These are phyloP conservation scores for Yamadazyma songkhlaensis DNA, from an alignment of 1,139 yeast species.

Conservation along the genomic window DNA sequence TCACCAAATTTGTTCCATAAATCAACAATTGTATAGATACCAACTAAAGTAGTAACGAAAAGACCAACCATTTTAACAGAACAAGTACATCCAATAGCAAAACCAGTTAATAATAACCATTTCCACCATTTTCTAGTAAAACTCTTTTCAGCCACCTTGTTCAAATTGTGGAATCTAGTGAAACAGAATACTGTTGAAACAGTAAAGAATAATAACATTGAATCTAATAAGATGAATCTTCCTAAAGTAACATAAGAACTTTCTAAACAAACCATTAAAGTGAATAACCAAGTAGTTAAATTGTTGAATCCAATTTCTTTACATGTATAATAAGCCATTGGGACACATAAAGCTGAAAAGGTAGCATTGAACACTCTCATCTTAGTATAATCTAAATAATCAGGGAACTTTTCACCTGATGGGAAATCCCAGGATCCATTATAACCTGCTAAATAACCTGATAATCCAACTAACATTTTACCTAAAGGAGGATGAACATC, in stretches of 20 bases:
- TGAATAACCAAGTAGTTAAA: constrained; percentile 50
- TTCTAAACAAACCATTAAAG: constrained; percentile 63
- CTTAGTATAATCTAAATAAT: constrained; percentile 46
- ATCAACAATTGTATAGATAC: constrained; percentile 72
- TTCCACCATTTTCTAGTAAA: constrained; percentile 91
- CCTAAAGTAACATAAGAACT: constrained; percentile 63
- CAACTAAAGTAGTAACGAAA: constrained; percentile 70
- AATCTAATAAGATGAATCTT: constrained; percentile 70
- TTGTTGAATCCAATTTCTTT: constrained; percentile 44
- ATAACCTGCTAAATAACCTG: constrained; percentile 81
- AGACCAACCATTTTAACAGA: constrained; percentile 88
- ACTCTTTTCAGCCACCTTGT: constrained; percentile 41
- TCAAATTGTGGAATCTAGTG: constrained; percentile 74
- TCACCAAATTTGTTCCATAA: constrained; percentile 70
- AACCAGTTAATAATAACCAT: constrained; percentile 80
- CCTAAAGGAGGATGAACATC: constrained; percentile 99
- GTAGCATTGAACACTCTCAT: constrained; percentile 69
- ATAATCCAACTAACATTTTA: constrained; percentile 92
- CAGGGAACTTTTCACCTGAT: constrained; percentile 59
- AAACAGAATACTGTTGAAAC: constrained; percentile 78
- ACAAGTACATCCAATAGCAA: constrained; percentile 71
- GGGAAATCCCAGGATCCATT: constrained; percentile 65
- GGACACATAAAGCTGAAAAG: constrained; percentile 62
- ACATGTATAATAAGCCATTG: constrained; percentile 63
- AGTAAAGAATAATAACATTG: constrained; percentile 81